A percentile compares a stretch with the other conserved stretches of the same genome.
Conservation (phyloP, 1,139 yeast genomes). For the Lodderomyces margitis region DNA sequence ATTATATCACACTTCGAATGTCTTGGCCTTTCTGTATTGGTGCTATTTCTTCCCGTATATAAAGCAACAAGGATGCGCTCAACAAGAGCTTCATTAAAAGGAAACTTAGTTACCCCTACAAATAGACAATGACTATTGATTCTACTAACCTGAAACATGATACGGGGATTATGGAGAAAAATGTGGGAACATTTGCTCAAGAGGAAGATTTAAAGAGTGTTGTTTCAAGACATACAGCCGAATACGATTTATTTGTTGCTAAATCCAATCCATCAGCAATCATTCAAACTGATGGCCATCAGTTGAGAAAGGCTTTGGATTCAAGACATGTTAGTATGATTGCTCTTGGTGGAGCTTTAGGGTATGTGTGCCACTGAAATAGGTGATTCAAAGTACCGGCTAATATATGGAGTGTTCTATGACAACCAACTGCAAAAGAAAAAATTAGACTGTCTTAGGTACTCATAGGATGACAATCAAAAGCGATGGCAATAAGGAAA, state of each 20-base stretch:
- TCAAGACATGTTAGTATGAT: constrained; percentile 77
- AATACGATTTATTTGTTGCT: constrained; percentile 47
- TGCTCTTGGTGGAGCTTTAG: constrained; percentile 55
- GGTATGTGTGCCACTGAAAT: no score
- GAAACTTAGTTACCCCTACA: no score
- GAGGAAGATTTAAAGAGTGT: constrained; percentile 13
- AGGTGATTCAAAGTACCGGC: no score
- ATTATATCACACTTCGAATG: no score
- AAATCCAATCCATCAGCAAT: constrained; percentile 42
- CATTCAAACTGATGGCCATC: constrained; percentile 45
- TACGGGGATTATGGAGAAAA: neutral
- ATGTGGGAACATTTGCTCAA: neutral
- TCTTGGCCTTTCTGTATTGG: no score
- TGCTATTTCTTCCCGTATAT: no score
- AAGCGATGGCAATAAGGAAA: no score
- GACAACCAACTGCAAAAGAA: no score
- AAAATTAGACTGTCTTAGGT: no score
- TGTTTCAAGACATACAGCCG: constrained; percentile 41
- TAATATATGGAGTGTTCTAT: no score
- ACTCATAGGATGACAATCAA: neutral
- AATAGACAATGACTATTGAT: neutral
- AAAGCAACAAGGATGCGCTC: no score
- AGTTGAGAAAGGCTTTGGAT: constrained; percentile 58
- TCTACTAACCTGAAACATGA: neutral
- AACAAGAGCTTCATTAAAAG: no score